A percentile compares a stretch with the other conserved stretches of the same genome.
Evolutionary conservation across 352 stramenopile species (phyloP).

Genomic region (Globisporangium spiculum): DNA sequence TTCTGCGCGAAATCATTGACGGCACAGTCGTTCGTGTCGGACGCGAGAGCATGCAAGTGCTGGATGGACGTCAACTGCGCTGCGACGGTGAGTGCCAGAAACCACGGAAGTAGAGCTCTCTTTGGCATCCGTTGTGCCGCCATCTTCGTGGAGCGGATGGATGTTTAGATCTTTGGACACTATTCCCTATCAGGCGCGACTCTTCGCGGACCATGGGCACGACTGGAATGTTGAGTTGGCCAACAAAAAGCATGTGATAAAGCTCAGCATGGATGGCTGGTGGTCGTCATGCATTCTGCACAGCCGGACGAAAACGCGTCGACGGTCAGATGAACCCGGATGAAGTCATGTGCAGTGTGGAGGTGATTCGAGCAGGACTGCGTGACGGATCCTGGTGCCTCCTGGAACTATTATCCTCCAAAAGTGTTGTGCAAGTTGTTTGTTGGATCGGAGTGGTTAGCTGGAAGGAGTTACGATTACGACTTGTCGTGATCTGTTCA

Average conservation of each 20-base stretch:
- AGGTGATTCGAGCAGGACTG: neutral
- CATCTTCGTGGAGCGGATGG: neutral
- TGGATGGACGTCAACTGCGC: neutral
- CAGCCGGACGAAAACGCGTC: neutral
- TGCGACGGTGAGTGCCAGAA: neutral
- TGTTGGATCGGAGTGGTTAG: neutral
- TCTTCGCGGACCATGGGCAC: neutral
- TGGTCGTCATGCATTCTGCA: neutral
- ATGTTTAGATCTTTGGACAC: neutral
- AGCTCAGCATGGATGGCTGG: neutral
- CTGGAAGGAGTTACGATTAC: neutral
- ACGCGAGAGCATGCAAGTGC: no score
- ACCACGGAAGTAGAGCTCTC: neutral
- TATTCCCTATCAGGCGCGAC: neutral
- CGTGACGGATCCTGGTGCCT: neutral
- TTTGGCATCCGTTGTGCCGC: neutral
- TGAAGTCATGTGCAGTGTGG: neutral
- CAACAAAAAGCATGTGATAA: neutral
- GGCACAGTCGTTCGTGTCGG: slow-evolving; percentile 5
- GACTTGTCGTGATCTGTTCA: neutral
- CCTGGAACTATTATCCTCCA: neutral
- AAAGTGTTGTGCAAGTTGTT: neutral
- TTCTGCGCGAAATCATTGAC: slow-evolving; percentile 13
- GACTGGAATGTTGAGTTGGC: neutral
- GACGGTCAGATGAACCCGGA: neutral